Evolutionary conservation across 768 basidiomycete species (phyloP).

Genomic region (Harrya chromipes): DNA sequence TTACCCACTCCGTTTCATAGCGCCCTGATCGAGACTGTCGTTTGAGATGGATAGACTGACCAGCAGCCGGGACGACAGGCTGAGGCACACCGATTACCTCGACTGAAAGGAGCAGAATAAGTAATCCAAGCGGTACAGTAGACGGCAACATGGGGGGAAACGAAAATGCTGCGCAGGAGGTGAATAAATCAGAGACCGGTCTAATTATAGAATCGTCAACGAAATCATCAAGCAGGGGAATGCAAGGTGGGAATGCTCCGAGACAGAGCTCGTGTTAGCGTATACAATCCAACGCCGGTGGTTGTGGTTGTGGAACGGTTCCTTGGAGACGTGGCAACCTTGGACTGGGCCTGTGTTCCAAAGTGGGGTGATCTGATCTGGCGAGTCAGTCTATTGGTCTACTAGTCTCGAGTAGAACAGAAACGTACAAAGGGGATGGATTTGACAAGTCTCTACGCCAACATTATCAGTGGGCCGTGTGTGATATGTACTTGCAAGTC

Average conservation of each 20-base stretch:
- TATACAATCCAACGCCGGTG: not conserved
- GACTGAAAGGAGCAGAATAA: conserved; percentile 12
- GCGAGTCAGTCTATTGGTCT: too few species aligned
- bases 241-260: not conserved
- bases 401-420: too few species aligned
- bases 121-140: conserved; percentile 2
- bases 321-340: too few species aligned
- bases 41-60: conserved; percentile 23
- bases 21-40: conserved; percentile 10
- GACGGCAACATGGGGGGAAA: conserved; percentile 8
- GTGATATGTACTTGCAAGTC: too few species aligned
- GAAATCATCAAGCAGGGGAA: conserved; percentile 4
- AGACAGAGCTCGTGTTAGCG: conserved; percentile 2
- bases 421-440: too few species aligned
- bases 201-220: conserved; percentile 5
- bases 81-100: conserved; percentile 13
- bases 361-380: too few species aligned
- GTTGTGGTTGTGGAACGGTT: too few species aligned
- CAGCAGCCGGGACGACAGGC: conserved; percentile 6
- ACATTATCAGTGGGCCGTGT: too few species aligned
- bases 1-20: conserved; percentile 37
- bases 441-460: too few species aligned
- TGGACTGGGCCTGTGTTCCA: too few species aligned
- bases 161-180: conserved; percentile 2
- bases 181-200: not conserved